Base-by-base conservation (phyloP, 208 protist genomes). In the Crithidia bombi region DNA sequence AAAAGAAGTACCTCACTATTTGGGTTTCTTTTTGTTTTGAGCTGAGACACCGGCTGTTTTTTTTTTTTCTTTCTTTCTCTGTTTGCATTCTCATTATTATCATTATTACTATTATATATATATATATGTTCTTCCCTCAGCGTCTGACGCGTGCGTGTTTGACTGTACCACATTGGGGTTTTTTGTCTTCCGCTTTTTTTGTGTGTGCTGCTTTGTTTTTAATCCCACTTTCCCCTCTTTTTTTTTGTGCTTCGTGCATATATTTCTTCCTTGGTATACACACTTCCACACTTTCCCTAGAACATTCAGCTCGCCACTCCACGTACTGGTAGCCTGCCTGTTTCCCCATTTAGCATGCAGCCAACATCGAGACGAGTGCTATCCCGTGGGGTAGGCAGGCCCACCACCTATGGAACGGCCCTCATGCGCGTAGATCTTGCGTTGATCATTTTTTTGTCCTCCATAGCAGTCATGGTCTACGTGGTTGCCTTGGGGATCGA, bases 191-290 rank as follows among this genome's bases (percentile, higher is more conserved):
- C 19, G 23, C 47, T 15, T 54, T 54, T 43, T 43, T 51, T 43
- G 15, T 59, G 65, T 38, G 33, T 71, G 1, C 41, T 64, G 51
- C 17, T n/a, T 72, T n/a, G 51, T 25, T 43, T 41, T 41, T 41
- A 41, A n/a, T n/a, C n/a, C n/a, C 36, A 41, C 36, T 74, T 67
- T 54, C 25, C 41, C 28, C 75, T 44, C 15, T 9, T 75, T 75
- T 59, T 32, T 23, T 57, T 57, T 50, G 10, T 49, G 65, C 26
- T n/a, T n/a, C n/a, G n/a, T n/a, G n/a, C n/a, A n/a, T n/a, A n/a
- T n/a, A n/a, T n/a, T 73, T 63, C 26, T 52, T 35, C 32, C 3
- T 78, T 30, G 49, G 33, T 36, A 49, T 23, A 28, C 33, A 26
- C 43, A 67, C n/a, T 65, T 19, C 5, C 17, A 39, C 62, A 30